A percentile compares a stretch with the other conserved stretches of the same genome.
Evolutionary conservation across 305 asterid species (phyloP).

Genomic region (Euphrasia arctica): DNA sequence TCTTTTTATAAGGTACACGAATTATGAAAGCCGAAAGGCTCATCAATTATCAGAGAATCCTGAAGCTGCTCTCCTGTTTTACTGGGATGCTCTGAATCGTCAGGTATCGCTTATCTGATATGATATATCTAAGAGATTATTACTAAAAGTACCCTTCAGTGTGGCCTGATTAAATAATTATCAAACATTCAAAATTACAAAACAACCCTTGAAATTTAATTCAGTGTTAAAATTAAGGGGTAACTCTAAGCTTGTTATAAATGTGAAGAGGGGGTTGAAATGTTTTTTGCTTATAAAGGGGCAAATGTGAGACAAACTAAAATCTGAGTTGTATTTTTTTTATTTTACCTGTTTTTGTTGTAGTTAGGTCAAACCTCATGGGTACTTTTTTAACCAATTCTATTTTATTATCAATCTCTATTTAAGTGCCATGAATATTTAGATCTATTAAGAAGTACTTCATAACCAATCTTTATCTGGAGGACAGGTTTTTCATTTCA

Average conservation of each 20-base stretch:
- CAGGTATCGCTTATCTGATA: constrained; percentile 37
- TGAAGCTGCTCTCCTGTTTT: constrained; percentile 56
- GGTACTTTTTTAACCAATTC: neutral
- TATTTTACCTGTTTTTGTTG: neutral
- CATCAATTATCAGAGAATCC: constrained; percentile 63
- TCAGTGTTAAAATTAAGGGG: neutral
- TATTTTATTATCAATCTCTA: constrained; percentile 15
- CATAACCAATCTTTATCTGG: constrained; percentile 16
- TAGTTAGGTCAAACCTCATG: constrained; percentile 1
- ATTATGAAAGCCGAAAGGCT: constrained; percentile 66
- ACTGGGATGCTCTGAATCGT: constrained; percentile 61
- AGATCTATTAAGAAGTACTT: constrained; percentile 9
- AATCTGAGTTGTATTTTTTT: neutral
- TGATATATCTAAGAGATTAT: neutral
- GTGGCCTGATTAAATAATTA: neutral
- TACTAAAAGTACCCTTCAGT: neutral
- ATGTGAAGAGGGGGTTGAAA: neutral
- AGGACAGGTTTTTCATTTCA: constrained; percentile 14
- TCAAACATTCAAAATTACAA: neutral
- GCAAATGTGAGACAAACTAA: neutral
- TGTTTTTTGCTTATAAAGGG: neutral
- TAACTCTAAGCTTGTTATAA: neutral
- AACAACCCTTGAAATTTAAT: neutral
- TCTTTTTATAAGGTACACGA: constrained; percentile 69
- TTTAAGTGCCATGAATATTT: constrained; percentile 14